These are phyloP conservation scores for Teunomyces gatunensis DNA, from an alignment of 805 yeast genomes.

Conservation along the genomic window DNA sequence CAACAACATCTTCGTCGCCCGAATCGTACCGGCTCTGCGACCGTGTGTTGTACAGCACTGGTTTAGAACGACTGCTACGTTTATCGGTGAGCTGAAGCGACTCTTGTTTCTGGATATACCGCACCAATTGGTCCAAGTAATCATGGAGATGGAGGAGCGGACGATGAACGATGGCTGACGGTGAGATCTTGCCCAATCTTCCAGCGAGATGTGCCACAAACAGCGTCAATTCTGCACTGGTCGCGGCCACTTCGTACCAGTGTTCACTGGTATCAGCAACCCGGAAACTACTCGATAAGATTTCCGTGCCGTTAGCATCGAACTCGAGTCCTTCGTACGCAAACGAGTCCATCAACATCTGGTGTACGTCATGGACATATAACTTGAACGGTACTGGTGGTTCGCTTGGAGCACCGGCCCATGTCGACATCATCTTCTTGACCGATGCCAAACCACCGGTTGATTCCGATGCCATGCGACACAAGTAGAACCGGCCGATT, in stretches of 20 bases:
- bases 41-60: constrained; percentile 6
- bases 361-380: constrained; percentile 41
- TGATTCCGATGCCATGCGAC: constrained; percentile 31
- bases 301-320: constrained; percentile 29
- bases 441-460: constrained; percentile 38
- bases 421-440: constrained; percentile 29
- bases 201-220: constrained; percentile 25
- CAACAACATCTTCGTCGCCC: constrained; percentile 12
- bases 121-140: constrained; percentile 26
- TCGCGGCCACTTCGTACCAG: constrained; percentile 39
- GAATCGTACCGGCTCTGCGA: not conserved
- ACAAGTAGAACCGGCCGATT: constrained; percentile 39
- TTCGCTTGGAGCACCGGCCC: constrained; percentile 12
- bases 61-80: not conserved
- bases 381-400: constrained; percentile 33
- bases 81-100: constrained; percentile 7
- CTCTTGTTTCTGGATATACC: constrained; percentile 28
- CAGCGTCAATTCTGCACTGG: constrained; percentile 21
- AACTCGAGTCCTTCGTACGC: constrained; percentile 33
- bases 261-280: constrained; percentile 10
- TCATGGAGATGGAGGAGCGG: constrained; percentile 28
- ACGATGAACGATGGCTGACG: constrained; percentile 18
- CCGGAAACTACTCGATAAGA: constrained; percentile 6
- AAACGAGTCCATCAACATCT: constrained; percentile 27
- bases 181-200: constrained; percentile 21